Percentiles rank a stretch among this genome's conserved stretches.
These are phyloP conservation scores for Pleurotus sapidus DNA, from an alignment of 768 basidiomycete genomes.

Conservation along the genomic window DNA sequence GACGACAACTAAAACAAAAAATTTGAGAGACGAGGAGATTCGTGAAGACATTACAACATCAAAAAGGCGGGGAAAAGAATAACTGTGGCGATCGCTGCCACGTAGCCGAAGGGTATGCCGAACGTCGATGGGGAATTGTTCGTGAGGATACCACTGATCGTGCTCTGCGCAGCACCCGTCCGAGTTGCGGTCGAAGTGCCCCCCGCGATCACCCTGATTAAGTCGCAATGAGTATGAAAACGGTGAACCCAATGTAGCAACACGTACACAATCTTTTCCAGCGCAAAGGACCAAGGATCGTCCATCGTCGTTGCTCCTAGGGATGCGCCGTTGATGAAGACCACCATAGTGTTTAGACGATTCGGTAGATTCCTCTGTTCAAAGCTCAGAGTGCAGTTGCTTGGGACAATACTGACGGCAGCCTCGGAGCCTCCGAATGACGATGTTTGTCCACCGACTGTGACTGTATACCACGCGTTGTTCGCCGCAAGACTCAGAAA, in stretches of 20 bases:
- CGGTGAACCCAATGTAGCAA: not conserved
- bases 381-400: constrained; percentile 6
- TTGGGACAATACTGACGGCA: not conserved
- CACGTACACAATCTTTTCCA: not conserved
- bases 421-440: not conserved
- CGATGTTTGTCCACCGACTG: not conserved
- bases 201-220: too few relatives aligned
- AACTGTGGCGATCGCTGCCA: too few relatives aligned
- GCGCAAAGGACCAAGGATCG: constrained; percentile 1
- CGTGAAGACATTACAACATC: too few relatives aligned
- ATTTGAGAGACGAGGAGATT: too few relatives aligned
- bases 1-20: too few relatives aligned
- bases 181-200: not conserved
- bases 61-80: too few relatives aligned
- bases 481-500: not conserved
- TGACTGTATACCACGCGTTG: constrained; percentile 4
- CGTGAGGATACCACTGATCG: not conserved
- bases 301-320: not conserved
- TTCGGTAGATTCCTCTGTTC: not conserved
- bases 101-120: not conserved
- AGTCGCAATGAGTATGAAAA: too few relatives aligned
- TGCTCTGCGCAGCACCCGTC: not conserved
- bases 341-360: not conserved
- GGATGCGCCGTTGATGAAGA: not conserved
- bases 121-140: not conserved